These are phyloP conservation scores for Solanum clarkiae DNA, from an alignment of 257 asterid genomes.

Conservation along the genomic window DNA sequence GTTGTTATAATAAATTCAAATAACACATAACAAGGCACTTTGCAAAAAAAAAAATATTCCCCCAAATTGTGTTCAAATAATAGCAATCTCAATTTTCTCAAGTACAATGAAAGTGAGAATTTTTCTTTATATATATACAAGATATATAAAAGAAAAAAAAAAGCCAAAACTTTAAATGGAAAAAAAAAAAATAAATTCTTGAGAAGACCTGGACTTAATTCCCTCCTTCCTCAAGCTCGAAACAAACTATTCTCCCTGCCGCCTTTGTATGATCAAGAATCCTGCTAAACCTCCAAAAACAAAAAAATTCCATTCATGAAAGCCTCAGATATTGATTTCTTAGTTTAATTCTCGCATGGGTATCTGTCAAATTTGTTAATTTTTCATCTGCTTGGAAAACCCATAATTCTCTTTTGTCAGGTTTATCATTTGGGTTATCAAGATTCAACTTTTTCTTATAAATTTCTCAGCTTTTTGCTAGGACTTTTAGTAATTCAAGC, in stretches of 20 bases:
- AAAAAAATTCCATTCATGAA: background rate
- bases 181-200: no score
- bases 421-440: background rate
- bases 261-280: background rate
- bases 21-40: background rate
- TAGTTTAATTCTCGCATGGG: slow-evolving; percentile 6
- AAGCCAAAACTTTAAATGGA: background rate
- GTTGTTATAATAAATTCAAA: no score
- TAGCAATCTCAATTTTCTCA: background rate
- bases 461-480: background rate
- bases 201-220: background rate
- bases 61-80: background rate
- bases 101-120: background rate
- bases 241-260: background rate
- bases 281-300: background rate
- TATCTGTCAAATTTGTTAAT: slow-evolving; percentile 1
- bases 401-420: background rate
- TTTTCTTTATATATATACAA: background rate
- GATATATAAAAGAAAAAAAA: background rate
- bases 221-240: background rate
- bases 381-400: background rate
- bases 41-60: background rate
- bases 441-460: background rate
- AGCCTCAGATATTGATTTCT: background rate
- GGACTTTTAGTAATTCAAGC: background rate